phyloP scores from a whole-genome alignment of 495 filamentous ascomycete species.

The Aspergillus steynii region DNA sequence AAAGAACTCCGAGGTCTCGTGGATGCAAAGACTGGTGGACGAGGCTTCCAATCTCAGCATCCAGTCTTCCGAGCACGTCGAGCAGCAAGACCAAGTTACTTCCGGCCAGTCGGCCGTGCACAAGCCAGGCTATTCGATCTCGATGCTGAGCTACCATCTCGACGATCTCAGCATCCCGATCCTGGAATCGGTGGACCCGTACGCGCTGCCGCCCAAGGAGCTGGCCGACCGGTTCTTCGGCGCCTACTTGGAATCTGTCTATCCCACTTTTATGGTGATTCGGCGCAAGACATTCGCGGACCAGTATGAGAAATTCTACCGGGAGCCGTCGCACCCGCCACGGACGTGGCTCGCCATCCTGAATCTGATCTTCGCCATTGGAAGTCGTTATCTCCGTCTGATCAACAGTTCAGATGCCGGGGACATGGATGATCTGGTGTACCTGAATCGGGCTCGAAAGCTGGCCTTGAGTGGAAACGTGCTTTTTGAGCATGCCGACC shows the following conservation, averaged over 20 bases:
- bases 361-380: constrained; percentile 68
- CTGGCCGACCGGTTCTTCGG: constrained; percentile 54
- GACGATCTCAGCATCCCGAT: constrained; percentile 53
- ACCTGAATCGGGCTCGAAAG: constrained; percentile 56
- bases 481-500: constrained; percentile 56
- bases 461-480: constrained; percentile 49
- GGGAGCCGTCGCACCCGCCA: constrained; percentile 21
- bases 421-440: constrained; percentile 54
- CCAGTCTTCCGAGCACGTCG: not conserved
- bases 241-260: constrained; percentile 58
- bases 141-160: constrained; percentile 54
- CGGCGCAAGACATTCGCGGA: constrained; percentile 38
- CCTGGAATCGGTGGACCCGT: constrained; percentile 44
- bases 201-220: constrained; percentile 49
- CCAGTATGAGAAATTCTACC: constrained; percentile 44
- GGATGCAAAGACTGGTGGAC: constrained; percentile 53
- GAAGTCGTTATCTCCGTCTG: constrained; percentile 46
- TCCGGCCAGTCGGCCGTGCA: not conserved
- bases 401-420: constrained; percentile 33
- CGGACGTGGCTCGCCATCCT: constrained; percentile 58
- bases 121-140: constrained; percentile 25
- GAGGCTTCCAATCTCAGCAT: constrained; percentile 19
- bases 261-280: constrained; percentile 58
- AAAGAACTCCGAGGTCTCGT: constrained; percentile 62
- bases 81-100: not conserved